Evolutionary conservation across 2,329 filamentous ascomycete species (phyloP), one percentile per base, ranked within the genome.

Genomic region (Trichoderma atrobrunneum): DNA sequence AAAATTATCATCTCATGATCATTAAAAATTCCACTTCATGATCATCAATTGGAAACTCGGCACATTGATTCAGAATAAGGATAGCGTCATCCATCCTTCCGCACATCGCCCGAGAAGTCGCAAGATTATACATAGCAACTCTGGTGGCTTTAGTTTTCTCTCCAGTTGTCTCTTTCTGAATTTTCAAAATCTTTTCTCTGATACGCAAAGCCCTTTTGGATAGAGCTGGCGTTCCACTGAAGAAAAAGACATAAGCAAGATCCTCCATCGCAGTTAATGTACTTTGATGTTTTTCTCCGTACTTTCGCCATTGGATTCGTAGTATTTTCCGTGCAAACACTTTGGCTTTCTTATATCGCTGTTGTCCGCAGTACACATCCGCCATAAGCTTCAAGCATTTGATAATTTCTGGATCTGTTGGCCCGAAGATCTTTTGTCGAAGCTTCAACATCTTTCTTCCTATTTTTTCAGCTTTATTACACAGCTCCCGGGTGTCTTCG

Each of bases 331-430:
- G 4, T 51, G 43, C 11, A 51, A 36, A 36, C 1, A 36, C 34
- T 36, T 3, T 36, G 5, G 5, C 34, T 0, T 36, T 36, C 0
- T 36, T 16, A 2, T 36, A 36, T 36, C 0, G 5, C 0, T 7
- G 1, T 36, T 36, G 34, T 36, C 34, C 34, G 34, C 34, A 36
- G 34, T 36, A 36, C 34, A 36, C 34, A 16, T 36, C 12, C 5
- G 2, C 34, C 34, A 36, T 36, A 7, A 36, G 5, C 34, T 16
- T 36, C 34, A 36, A 36, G 34, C 12, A 2, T 7, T 1, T 5
- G 34, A 36, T 16, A 3, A 0, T 36, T 36, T 36, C 12, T 36
- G 1, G 34, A 7, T 36, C 34, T 3, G 34, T 36, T 36, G 34
- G 34, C 34, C 2, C 34, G 7, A 7, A 7, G 5, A 36, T 36